Conservation (phyloP, 768 basidiomycete species). For the Artomyces pyxidatus region DNA sequence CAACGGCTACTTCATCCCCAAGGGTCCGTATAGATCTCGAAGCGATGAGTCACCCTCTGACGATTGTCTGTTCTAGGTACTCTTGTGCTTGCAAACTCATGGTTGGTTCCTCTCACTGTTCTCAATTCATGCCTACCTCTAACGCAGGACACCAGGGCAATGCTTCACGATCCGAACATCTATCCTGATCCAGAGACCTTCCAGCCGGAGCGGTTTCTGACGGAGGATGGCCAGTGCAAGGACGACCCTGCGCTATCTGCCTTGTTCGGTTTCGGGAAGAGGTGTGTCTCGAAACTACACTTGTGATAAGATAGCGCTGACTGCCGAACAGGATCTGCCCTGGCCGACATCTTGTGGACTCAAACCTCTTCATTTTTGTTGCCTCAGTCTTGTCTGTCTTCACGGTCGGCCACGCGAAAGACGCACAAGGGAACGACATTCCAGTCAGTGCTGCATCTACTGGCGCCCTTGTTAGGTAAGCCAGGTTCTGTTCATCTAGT, state of each 20-base stretch:
- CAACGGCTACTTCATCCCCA: slow-evolving; percentile 21
- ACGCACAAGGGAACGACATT: neutral
- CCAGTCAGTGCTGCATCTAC: neutral
- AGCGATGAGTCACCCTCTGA: neutral
- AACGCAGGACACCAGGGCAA: neutral
- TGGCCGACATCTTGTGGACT: slow-evolving; percentile 14
- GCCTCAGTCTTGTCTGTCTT: slow-evolving; percentile 8
- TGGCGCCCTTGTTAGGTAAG: neutral
- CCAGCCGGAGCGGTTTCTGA: slow-evolving; percentile 21
- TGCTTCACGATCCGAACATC: slow-evolving; percentile 18
- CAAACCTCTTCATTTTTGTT: slow-evolving; percentile 10
- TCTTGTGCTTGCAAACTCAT: slow-evolving; percentile 19
- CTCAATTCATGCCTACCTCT: neutral
- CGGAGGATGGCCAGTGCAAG: neutral
- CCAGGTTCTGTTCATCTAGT: too few species aligned
- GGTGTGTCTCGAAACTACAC: too few species aligned
- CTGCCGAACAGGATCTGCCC: slow-evolving; percentile 15
- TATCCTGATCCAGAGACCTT: slow-evolving; percentile 22
- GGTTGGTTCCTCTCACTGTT: slow-evolving; percentile 6
- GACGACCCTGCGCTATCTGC: neutral
- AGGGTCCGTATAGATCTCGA: slow-evolving; percentile 10
- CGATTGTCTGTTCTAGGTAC: neutral
- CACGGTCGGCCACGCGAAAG: neutral
- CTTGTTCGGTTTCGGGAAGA: slow-evolving; percentile 9
- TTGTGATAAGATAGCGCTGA: too few species aligned